A percentile compares a stretch with the other conserved stretches of the same genome.
Conservation (phyloP, 768 basidiomycete species). For the Pisolithus orientalis region DNA sequence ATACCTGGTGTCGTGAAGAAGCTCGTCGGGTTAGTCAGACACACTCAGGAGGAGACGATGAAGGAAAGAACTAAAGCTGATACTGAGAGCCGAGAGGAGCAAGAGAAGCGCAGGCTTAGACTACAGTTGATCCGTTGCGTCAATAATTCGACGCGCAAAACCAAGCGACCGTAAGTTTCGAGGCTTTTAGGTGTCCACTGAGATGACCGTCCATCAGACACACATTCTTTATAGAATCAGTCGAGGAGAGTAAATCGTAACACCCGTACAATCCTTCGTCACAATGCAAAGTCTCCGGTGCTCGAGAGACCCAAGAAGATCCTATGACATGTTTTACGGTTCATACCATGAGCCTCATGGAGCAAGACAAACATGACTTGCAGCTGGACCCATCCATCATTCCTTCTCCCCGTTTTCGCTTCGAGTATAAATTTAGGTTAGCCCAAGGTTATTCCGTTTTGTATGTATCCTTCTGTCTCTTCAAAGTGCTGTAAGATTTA, state of each 20-base stretch:
- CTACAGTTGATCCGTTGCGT: constrained; percentile 13
- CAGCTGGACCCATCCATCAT: constrained; percentile 17
- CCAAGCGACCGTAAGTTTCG: constrained; percentile 3
- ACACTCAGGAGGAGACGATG: constrained; percentile 4
- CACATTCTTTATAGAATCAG: constrained; percentile 1
- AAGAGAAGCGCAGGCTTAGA: constrained; percentile 10
- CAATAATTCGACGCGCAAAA: constrained; percentile 9
- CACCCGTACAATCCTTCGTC: not conserved
- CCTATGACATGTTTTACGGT: constrained; percentile 15
- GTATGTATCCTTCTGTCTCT: not conserved
- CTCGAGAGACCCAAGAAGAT: constrained; percentile 9
- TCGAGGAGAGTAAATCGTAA: not conserved
- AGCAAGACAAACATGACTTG: constrained; percentile 21
- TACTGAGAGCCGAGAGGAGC: not conserved
- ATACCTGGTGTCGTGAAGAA: constrained; percentile 5
- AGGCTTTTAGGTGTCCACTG: not conserved
- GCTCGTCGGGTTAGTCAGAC: constrained; percentile 5
- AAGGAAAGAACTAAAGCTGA: not conserved
- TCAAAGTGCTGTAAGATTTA: not conserved
- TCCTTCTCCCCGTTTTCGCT: constrained; percentile 19
- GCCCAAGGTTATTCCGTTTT: constrained; percentile 7
- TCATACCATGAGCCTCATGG: constrained; percentile 21
- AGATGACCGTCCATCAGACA: constrained; percentile 1
- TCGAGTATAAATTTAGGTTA: constrained; percentile 11
- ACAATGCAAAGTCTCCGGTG: constrained; percentile 4